Evolutionary conservation across 768 basidiomycete genomes (phyloP), one percentile per base, ranked within the genome.

Genomic region (Tylopilus vinaceipallidus): DNA sequence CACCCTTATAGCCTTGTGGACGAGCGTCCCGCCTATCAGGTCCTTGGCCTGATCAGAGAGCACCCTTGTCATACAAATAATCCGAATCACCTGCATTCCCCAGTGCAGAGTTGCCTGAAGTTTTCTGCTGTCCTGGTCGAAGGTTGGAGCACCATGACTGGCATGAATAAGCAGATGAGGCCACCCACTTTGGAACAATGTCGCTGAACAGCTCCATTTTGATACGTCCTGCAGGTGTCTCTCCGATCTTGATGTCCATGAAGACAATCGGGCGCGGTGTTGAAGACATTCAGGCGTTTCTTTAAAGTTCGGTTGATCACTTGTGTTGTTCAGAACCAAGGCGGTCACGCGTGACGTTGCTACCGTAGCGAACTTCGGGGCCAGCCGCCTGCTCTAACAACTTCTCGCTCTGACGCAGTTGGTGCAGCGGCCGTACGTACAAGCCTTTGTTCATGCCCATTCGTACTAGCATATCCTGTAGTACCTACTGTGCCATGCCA

Each of bases 151-250:
- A 34, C 12, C 27, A 29, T 6, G 12, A 12, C 27, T 6, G 27
- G 27, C 6, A 12, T 12, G 12, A 12, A 29, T 19, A 39, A 42
- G 17, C 26, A 48, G 47, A 10, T 35, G 20, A 34, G 27, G 23
- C 50, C 86, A 50, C n/a, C n/a, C 42, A 95, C 94, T 93, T 97
- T 45, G 97, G 95, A 2, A 90, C 92, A 47, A 95, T 84, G 63
- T 99, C 97, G 52, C 86, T 90, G 71, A 95, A 98, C 16, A 99
- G 75, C 69, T 99, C 95, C 85, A 99, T 95, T 73, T 98, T 98
- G 58, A 99, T 77, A 27, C 97, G 74, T 14, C 95, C 95, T 3
- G 92, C 92, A 27, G 91, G 91, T 0, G 94, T 98, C 73, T 98
- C 95, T 37, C 97, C 97, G 42, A 99, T 98, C 42, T 89, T 82